Conservation (phyloP, 306 rosid genomes). For the Sicyos edulis region DNA sequence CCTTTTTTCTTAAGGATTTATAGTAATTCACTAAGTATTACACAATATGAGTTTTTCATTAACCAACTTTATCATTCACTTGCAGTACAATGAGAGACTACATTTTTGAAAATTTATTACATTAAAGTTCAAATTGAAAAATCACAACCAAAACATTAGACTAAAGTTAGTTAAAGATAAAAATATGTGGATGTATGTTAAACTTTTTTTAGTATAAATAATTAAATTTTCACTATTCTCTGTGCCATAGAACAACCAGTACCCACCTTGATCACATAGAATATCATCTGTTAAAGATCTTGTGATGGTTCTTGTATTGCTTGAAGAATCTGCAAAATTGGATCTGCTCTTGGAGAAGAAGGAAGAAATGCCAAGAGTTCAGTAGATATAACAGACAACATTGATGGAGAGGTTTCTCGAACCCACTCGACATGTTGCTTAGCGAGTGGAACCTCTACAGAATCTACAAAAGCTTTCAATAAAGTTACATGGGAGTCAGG, state of each 20-base stretch:
- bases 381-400: constrained; percentile 40
- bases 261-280: not conserved
- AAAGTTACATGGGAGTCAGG: constrained; percentile 51
- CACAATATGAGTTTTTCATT: not conserved
- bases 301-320: constrained; percentile 27
- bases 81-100: not conserved
- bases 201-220: no score
- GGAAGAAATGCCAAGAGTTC: constrained; percentile 61
- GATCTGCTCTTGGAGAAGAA: constrained; percentile 45
- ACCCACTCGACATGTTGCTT: constrained; percentile 57
- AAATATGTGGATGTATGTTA: no score
- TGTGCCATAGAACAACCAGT: not conserved
- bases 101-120: not conserved
- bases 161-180: not conserved
- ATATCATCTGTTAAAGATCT: not conserved
- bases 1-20: no score
- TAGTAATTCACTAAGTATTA: not conserved
- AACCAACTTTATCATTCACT: not conserved
- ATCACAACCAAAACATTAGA: not conserved
- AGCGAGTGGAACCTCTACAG: constrained; percentile 47
- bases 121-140: not conserved
- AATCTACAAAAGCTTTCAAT: constrained; percentile 59
- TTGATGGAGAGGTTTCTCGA: constrained; percentile 40
- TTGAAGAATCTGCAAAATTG: constrained; percentile 50
- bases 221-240: not conserved